phyloP scores from a whole-genome alignment of 306 rosid genomes.

The Prunus fruticosa region DNA sequence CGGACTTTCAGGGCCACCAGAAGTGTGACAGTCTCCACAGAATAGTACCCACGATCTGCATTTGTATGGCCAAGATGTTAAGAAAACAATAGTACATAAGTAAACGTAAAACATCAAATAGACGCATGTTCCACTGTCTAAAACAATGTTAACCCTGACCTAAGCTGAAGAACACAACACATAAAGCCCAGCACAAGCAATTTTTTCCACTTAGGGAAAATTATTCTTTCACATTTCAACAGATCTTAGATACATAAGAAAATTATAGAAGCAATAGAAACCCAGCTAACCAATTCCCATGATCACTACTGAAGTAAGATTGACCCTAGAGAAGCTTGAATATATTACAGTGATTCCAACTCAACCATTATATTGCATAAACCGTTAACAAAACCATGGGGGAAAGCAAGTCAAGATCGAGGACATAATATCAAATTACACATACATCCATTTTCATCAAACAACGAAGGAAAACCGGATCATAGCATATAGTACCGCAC shows the following conservation, averaged over 20 bases:
- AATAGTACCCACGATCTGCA: slow-evolving; percentile 68
- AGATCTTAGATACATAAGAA: neutral
- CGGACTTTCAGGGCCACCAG: slow-evolving; percentile 97
- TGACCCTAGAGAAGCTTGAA: neutral
- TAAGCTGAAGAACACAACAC: neutral
- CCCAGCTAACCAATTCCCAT: neutral
- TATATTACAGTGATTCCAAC: neutral
- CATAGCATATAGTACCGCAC: neutral
- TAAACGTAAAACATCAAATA: slow-evolving; percentile 6
- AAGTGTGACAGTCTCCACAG: slow-evolving; percentile 97
- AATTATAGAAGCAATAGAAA: neutral
- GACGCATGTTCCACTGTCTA: neutral
- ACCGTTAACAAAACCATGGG: neutral
- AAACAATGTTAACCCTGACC: neutral
- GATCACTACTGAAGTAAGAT: neutral
- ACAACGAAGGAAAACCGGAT: neutral
- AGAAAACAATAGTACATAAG: slow-evolving; percentile 21
- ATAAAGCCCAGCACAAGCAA: neutral
- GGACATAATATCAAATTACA: neutral
- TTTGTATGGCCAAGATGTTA: slow-evolving; percentile 29
- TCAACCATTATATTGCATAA: neutral
- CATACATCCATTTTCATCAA: neutral
- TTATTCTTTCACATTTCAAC: neutral
- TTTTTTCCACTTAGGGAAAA: neutral
- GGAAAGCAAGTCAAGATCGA: neutral